Base-by-base conservation (phyloP, 192 early-diverging fungal genomes). In the Backusella mclennaniae region DNA sequence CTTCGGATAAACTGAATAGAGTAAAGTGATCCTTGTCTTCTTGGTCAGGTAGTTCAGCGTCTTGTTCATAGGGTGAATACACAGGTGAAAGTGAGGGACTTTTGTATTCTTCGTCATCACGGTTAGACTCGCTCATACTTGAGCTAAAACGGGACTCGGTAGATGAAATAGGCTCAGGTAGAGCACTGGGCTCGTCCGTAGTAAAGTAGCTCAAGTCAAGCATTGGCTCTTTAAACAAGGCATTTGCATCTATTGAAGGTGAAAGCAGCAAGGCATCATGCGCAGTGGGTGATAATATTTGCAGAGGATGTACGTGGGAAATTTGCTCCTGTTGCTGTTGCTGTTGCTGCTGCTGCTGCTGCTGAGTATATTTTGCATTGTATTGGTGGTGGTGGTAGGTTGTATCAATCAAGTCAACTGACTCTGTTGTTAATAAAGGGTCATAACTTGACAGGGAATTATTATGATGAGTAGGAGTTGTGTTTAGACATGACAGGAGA, bases 281-380 rank as follows among this genome's bases (percentile, higher is more conserved):
- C 9, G 29, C 74, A 59, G 52, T 53, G 11, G 72, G 53, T 17
- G 49, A 52, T 35, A 73, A n/a, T 35, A 73, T 73, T 12, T 73
- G 49, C n/a, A 73, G 53, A 19, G 72, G 72, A 19, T 73, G 72
- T 0, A 73, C 72, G 35, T 73, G 53, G 29, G 72, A 73, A 21
- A 73, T 44, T 46, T 72, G 35, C 19, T 17, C 41, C 6, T 71
- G 39, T 23, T 59, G 56, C 11, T 59, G 56, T 0, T 53, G 49
- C 12, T 44, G 42, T 23, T 52, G 52, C 14, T 44, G 49, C 17
- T 52, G 17, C 6, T 52, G 49, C 0, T 53, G 49, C 6, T 29
- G 56, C 56, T 63, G 56, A 63, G 56, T 63, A 23, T 63, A 23
- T 63, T 63, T 63, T 63, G 56, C 56, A 63, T 63, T 63, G 12